A percentile compares a stretch with the other conserved stretches of the same genome.
These are phyloP conservation scores for Limnanthes douglasii DNA, from an alignment of 345 rosid species.

Conservation along the genomic window DNA sequence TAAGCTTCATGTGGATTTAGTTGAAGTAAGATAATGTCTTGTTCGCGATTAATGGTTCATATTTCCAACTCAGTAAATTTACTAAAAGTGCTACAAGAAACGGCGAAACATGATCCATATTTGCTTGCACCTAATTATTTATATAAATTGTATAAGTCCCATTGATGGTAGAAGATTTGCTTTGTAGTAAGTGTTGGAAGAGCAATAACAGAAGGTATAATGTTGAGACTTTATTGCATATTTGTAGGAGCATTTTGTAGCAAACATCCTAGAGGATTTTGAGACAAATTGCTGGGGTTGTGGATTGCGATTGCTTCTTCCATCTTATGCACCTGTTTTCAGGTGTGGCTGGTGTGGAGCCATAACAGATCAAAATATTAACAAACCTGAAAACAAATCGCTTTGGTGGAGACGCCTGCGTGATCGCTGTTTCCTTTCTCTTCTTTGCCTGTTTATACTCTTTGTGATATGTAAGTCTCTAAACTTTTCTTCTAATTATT, in stretches of 20 bases:
- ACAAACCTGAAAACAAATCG: slow-evolving; percentile 28
- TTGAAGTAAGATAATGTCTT: too few species aligned
- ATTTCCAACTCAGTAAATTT: too few species aligned
- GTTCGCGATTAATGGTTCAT: too few species aligned
- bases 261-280: slow-evolving; percentile 30
- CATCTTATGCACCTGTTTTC: slow-evolving; percentile 46
- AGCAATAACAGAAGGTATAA: too few species aligned
- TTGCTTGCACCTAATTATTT: too few species aligned
- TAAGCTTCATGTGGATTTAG: too few species aligned
- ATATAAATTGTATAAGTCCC: too few species aligned
- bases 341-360: slow-evolving; percentile 99
- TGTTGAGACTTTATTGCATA: too few species aligned
- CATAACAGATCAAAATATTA: slow-evolving; percentile 37
- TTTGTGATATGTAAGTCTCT: slow-evolving; percentile 54
- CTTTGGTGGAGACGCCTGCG: slow-evolving; percentile 63
- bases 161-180: too few species aligned
- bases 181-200: too few species aligned
- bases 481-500: slow-evolving; percentile 5
- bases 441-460: slow-evolving; percentile 51
- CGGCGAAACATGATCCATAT: too few species aligned
- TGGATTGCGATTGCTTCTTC: slow-evolving; percentile 63
- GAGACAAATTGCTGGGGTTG: slow-evolving; percentile 93
- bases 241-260: slow-evolving; percentile 31
- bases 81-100: too few species aligned
- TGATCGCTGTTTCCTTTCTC: slow-evolving; percentile 66